Evolutionary conservation across 306 rosid genomes (phyloP).

Genomic region (Malus fusca): DNA sequence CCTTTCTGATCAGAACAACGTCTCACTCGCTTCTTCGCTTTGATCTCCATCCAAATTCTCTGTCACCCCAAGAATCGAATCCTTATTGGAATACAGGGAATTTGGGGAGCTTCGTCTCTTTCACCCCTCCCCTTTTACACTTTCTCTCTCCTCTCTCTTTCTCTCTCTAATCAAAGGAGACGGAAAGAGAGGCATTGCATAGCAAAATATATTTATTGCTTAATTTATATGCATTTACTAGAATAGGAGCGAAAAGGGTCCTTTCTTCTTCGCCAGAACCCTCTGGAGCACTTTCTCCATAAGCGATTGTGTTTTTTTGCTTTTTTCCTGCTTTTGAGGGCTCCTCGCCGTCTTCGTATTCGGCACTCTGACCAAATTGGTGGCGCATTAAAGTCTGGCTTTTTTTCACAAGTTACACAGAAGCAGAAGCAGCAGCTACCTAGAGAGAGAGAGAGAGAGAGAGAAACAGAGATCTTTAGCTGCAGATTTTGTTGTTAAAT

Average conservation of each 20-base stretch:
- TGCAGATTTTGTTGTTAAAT: slow-evolving; percentile 6
- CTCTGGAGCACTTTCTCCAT: slow-evolving; percentile 1
- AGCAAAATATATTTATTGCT: background rate
- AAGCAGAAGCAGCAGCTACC: background rate
- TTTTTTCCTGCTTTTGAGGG: slow-evolving; percentile 54
- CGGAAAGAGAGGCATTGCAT: slow-evolving; percentile 8
- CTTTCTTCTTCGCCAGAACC: slow-evolving; percentile 29
- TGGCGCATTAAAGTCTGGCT: slow-evolving; percentile 48
- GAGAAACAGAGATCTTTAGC: slow-evolving; percentile 1
- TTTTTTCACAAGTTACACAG: slow-evolving; percentile 17
- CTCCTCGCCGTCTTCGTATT: slow-evolving; percentile 59
- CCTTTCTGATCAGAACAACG: slow-evolving; percentile 50
- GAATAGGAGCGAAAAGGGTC: slow-evolving; percentile 40
- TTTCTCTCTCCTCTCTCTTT: background rate
- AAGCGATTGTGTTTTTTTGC: background rate
- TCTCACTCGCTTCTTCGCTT: slow-evolving; percentile 39
- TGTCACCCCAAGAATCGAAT: slow-evolving; percentile 62
- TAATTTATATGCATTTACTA: slow-evolving; percentile 11
- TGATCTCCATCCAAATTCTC: slow-evolving; percentile 46
- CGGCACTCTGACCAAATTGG: slow-evolving; percentile 44
- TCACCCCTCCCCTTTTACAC: background rate
- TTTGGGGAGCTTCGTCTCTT: slow-evolving; percentile 34
- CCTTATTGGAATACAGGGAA: slow-evolving; percentile 38
- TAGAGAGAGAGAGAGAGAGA: background rate
- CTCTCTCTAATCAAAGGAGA: slow-evolving; percentile 4